Percentiles rank a stretch among this genome's conserved stretches.
Evolutionary conservation across 345 rosid genomes (phyloP).

Genomic region (Sisymbrium irio): DNA sequence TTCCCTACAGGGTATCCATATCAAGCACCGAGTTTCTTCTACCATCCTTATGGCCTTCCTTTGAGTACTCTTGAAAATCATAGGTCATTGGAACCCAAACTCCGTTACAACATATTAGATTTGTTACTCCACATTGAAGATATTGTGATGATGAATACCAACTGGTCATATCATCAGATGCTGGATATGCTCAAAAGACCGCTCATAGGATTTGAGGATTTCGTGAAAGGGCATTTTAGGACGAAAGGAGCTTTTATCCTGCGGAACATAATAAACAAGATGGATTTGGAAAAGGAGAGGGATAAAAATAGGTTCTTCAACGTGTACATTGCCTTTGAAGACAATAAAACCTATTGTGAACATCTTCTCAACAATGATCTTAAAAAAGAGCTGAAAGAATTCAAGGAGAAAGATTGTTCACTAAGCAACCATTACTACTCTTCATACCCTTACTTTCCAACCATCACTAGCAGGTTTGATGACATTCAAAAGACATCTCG

Average conservation of each 20-base stretch:
- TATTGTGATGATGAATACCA: constrained; percentile 19
- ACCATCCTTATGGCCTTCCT: constrained; percentile 27
- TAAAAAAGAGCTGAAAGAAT: constrained; percentile 14
- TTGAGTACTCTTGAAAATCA: background rate
- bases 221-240: constrained; percentile 29
- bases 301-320: constrained; percentile 23
- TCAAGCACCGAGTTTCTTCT: constrained; percentile 16
- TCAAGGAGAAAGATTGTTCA: constrained; percentile 15
- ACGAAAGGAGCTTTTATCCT: constrained; percentile 22
- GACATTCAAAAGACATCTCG: constrained; percentile 6
- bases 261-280: constrained; percentile 9
- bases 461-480: constrained; percentile 2
- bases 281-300: constrained; percentile 24
- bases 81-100: background rate
- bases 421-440: background rate
- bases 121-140: constrained; percentile 31
- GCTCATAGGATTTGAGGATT: constrained; percentile 23
- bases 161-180: constrained; percentile 27
- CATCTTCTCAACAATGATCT: constrained; percentile 27
- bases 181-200: constrained; percentile 20
- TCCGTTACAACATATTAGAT: constrained; percentile 13
- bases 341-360: constrained; percentile 19
- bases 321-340: constrained; percentile 30
- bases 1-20: constrained; percentile 26
- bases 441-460: constrained; percentile 12